Evolutionary conservation across 2,329 filamentous ascomycete genomes (phyloP), one percentile per base, ranked within the genome.

Genomic region (Mycosphaerella sp.): DNA sequence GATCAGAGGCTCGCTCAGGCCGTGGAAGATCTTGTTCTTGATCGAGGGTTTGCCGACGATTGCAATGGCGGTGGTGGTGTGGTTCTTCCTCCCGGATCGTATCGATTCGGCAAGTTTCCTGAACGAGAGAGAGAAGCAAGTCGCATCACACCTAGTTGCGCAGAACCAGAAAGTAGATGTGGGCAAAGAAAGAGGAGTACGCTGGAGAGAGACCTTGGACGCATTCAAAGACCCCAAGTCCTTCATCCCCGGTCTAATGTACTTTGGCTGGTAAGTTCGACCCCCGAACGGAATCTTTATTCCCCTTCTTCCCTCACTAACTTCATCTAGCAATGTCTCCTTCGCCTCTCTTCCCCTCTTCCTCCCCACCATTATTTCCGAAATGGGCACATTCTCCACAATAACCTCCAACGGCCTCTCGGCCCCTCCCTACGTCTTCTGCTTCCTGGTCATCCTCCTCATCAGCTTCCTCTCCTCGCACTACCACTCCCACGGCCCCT

Each of bases 11-110:
- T 66, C 73, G 12, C 68, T 87, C 42, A 76, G 80, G 2, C 80
- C 77, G 53, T 89, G 86, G 86, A 77, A 82, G 36, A 71, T 79
- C 2, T 60, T 80, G 3, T 81, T 81, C 56, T 70, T 86, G 5
- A 79, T 86, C 5, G 84, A 87, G 69, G 83, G 83, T 6, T 66
- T 83, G 7, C 83, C 84, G 1, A 80, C 78, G 6, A 66, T 84
- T 8, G 59, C 80, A 9, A 74, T 82, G 4, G 78, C 80, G 0
- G 64, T 78, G 2, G 60, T 81, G 2, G 75, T 78, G 1, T 86
- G 73, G 1, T 53, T 72, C n/a, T 61, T 73, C 31, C 64, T 77
- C 2, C 76, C 76, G 0, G 75, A 79, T 53, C 65, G 72, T 5
- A 75, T 76, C 0, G 70, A 70, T 0, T 76, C 68, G 0, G 75